Percentiles rank a stretch among this genome's conserved stretches.
Evolutionary conservation across 169 alveolate species (phyloP).

Genomic region (Plasmodium yoelii): DNA sequence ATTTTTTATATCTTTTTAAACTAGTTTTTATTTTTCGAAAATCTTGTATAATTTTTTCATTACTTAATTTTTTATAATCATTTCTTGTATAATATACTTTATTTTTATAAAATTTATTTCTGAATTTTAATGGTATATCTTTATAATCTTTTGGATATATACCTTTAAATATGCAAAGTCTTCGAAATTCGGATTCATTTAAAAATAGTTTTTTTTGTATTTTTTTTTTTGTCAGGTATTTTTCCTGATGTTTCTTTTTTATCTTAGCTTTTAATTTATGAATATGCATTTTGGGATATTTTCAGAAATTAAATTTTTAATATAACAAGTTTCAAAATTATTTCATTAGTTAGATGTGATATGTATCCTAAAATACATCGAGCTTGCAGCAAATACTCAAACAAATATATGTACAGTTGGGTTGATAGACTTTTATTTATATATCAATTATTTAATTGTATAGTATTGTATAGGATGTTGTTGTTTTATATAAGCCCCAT

Average conservation of each 20-base stretch:
- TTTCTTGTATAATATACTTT: slow-evolving; percentile 86
- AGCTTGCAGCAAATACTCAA: too few relatives aligned
- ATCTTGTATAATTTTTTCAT: slow-evolving; percentile 93
- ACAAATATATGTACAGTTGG: too few relatives aligned
- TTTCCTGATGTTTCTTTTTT: slow-evolving; percentile 92
- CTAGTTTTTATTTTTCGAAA: slow-evolving; percentile 90
- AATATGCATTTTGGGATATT: slow-evolving; percentile 23
- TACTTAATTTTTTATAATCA: slow-evolving; percentile 94
- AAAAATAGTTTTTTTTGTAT: slow-evolving; percentile 93
- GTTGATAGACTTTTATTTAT: too few relatives aligned
- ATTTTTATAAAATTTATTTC: slow-evolving; percentile 87
- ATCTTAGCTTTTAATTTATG: slow-evolving; percentile 86
- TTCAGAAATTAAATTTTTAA: neutral
- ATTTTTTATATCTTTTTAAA: slow-evolving; percentile 93
- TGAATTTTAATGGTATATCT: slow-evolving; percentile 90
- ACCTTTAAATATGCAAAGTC: slow-evolving; percentile 98
- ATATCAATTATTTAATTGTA: too few relatives aligned
- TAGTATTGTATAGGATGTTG: too few relatives aligned
- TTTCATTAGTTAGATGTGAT: too few relatives aligned
- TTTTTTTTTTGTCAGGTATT: slow-evolving; percentile 92
- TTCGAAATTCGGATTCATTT: slow-evolving; percentile 94
- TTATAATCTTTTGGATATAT: slow-evolving; percentile 98
- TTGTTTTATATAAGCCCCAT: too few relatives aligned
- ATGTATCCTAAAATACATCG: too few relatives aligned
- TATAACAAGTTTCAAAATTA: too few relatives aligned